Evolutionary conservation across 1,139 yeast species (phyloP), one percentile per base, ranked within the genome.

Genomic region (Scheffersomyces titani): DNA sequence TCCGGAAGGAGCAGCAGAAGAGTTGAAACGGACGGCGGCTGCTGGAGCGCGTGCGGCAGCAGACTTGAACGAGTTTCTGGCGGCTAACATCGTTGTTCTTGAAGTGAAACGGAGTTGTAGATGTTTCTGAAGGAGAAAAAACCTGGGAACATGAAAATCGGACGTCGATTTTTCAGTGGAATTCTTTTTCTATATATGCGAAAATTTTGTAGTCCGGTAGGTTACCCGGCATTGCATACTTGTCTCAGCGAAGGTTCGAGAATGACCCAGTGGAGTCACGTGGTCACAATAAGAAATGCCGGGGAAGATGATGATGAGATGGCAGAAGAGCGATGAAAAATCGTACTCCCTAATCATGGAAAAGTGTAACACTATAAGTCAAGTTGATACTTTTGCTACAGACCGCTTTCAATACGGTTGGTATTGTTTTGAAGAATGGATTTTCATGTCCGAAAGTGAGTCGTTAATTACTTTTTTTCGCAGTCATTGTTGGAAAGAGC

Each of bases 1-100:
- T 57, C 92, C 92, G 68, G 80, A 80, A 68, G 74, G 89, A 74
- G 76, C 78, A 65, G 65, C 70, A 57, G 82, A 78, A 55, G 84
- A 77, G 74, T 83, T 82, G 76, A 77, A 77, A 82, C 89, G 86
- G 53, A 59, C 56, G 66, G 79, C 74, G 62, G 77, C 73, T 52
- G 71, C 66, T 59, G 81, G 80, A 66, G 79, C 73, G 70, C 80
- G 82, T 65, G 79, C 76, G 58, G 77, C 67, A 67, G 75, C 70
- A 71, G 71, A 74, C 67, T 74, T 76, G 61, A 76, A 63, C 55
- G 80, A 72, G 67, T 72, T 77, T 75, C 80, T 78, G 61, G 82
- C 79, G 65, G 81, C 73, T 73, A 80, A 78, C 83, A 79, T 79
- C 57, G 54, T 68, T 51, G 55, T 51, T 51, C 40, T 36, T 57